Evolutionary conservation across 306 rosid species (phyloP).

Genomic region (Vigna angularis): DNA sequence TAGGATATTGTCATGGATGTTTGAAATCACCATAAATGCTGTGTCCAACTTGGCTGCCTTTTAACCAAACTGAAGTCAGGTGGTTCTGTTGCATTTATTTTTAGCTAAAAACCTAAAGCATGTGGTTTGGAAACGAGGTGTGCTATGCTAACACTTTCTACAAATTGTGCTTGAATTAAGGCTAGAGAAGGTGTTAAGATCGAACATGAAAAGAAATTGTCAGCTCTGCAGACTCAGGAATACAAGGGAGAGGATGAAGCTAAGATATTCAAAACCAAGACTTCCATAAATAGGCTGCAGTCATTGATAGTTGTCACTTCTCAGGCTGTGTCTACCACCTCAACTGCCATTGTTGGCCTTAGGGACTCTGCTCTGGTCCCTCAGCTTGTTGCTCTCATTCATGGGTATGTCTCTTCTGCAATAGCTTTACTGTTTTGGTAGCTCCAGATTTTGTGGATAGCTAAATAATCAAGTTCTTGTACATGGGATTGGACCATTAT

Average conservation of each 20-base stretch:
- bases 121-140: conserved; percentile 33
- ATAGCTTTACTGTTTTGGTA: conserved; percentile 33
- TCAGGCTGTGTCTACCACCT: conserved; percentile 95
- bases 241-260: conserved; percentile 91
- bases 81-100: conserved; percentile 46
- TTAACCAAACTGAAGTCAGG: conserved; percentile 39
- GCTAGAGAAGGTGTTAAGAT: conserved; percentile 94
- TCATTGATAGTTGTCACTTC: conserved; percentile 90
- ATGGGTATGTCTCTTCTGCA: conserved; percentile 67
- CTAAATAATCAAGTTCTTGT: conserved; percentile 24
- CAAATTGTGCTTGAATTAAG: conserved; percentile 55
- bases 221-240: conserved; percentile 84
- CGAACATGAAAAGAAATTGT: conserved; percentile 86
- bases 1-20: conserved; percentile 32
- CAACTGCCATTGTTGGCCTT: conserved; percentile 76
- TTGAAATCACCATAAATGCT: conserved; percentile 35
- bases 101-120: conserved; percentile 43
- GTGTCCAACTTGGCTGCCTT: conserved; percentile 24
- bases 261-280: conserved; percentile 90
- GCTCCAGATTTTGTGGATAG: conserved; percentile 2
- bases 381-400: conserved; percentile 92
- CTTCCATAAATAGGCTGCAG: conserved; percentile 83
- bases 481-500: not conserved
- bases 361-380: conserved; percentile 95
- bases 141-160: conserved; percentile 48